Base-by-base conservation (phyloP, 2,329 filamentous ascomycete genomes). In the Periglandula ipomoeae region DNA sequence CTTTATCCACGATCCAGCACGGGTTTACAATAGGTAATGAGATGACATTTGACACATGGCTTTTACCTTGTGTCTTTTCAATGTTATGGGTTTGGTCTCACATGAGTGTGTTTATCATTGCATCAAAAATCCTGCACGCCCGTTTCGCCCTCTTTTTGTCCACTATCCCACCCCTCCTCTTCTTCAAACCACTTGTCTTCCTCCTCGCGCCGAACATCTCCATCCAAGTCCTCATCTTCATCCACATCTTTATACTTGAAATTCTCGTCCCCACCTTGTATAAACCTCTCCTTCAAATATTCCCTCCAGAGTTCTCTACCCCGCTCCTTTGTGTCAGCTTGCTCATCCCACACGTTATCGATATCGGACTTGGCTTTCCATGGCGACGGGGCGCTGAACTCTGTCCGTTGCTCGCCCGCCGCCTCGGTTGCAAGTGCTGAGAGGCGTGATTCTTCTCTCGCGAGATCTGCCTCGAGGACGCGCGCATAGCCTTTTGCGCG, bases 141-240 rank as follows among this genome's bases (percentile, higher is more conserved):
- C 19, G 84, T 88, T 64, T 88, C 80, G 3, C 84, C 82, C 6
- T 62, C 63, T 11, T 62, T 65, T 2, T 71, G 73, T 35, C 71
- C 70, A 26, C 46, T 30, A 4, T 76, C 70, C 77, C 84, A 88
- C 43, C 74, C 73, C 0, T 85, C 84, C 70, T 95, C 85, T 5
- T 82, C 81, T 20, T 89, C 87, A 60, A 94, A 90, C 71, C 87
- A 95, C 19, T 74, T 75, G 34, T 95, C 87, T 64, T 91, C 76
- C 13, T 71, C 70, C 46, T 84, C 81, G n/a, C 72, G 67, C 53
- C 70, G 79, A 71, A 60, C 74, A 65, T 72, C 67, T 62, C 65
- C 79, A 61, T 95, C 88, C 49, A 81, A 83, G 19, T 82, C 81
- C 26, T 89, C 82, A 58, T 85, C 82, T 32, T 70, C 69, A 60